These are phyloP conservation scores for Boletales sp. DNA, from an alignment of 768 basidiomycete species.

Conservation along the genomic window DNA sequence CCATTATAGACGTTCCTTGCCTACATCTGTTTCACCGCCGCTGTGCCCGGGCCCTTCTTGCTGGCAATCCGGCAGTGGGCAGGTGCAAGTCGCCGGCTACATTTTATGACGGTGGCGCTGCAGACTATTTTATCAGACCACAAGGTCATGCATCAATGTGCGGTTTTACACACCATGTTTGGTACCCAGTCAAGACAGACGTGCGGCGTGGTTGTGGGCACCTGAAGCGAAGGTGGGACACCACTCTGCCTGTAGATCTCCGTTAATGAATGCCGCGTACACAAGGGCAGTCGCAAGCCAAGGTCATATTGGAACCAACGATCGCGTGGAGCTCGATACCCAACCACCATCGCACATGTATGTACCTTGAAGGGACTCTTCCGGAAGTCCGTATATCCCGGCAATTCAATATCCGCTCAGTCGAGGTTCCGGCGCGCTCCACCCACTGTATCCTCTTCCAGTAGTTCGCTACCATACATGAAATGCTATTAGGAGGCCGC, in stretches of 20 bases:
- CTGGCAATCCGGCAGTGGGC: not conserved
- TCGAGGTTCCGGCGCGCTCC: conserved; percentile 27
- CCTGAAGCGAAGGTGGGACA: conserved; percentile 17
- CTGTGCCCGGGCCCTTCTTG: conserved; percentile 8
- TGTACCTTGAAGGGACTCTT: conserved; percentile 18
- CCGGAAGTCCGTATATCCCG: conserved; percentile 25
- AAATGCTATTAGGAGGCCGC: conserved; percentile 1
- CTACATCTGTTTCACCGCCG: conserved; percentile 5
- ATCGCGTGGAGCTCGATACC: conserved; percentile 20
- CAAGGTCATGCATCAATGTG: conserved; percentile 4
- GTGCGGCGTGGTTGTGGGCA: conserved; percentile 12
- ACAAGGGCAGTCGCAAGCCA: conserved; percentile 13
- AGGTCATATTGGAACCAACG: conserved; percentile 6
- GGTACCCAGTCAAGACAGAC: conserved; percentile 8
- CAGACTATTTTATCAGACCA: conserved; percentile 4
- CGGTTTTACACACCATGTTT: conserved; percentile 13
- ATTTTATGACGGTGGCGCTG: conserved; percentile 6
- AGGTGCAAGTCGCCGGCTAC: conserved; percentile 6
- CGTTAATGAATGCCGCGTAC: conserved; percentile 20
- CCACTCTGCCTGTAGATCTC: conserved; percentile 13
- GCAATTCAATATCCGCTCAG: conserved; percentile 32
- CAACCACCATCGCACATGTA: conserved; percentile 14
- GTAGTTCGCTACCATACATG: conserved; percentile 12
- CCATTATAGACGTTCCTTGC: conserved; percentile 5
- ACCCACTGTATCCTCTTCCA: conserved; percentile 15